These are phyloP conservation scores for Phytophthora sansomeana DNA, from an alignment of 352 stramenopile genomes.

Conservation along the genomic window DNA sequence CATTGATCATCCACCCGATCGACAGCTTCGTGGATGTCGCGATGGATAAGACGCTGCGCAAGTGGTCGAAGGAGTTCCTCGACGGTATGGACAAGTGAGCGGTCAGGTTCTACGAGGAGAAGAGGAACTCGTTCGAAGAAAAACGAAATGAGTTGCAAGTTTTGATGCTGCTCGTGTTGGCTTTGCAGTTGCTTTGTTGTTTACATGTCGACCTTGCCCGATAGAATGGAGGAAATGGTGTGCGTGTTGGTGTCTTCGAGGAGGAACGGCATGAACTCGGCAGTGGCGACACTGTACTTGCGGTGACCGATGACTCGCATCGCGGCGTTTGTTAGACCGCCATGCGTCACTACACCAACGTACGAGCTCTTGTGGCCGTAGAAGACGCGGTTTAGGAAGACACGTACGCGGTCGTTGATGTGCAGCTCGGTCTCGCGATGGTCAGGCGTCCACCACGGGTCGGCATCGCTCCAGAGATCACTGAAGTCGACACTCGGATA, in stretches of 20 bases:
- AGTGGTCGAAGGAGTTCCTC: conserved; percentile 49
- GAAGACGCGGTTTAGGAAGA: conserved; percentile 39
- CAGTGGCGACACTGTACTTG: conserved; percentile 20
- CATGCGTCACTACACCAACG: conserved; percentile 33
- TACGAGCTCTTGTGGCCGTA: conserved; percentile 18
- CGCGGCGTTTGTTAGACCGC: conserved; percentile 21
- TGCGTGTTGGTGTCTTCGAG: conserved; percentile 29
- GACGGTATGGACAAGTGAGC: conserved; percentile 37
- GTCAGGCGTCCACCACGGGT: conserved; percentile 35
- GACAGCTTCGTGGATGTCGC: conserved; percentile 68
- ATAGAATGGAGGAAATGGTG: conserved; percentile 12
- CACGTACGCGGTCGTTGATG: conserved; percentile 32
- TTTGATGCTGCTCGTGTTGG: neutral
- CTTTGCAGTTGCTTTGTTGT: neutral
- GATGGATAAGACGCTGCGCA: conserved; percentile 65
- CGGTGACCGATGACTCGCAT: conserved; percentile 32
- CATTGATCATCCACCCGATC: conserved; percentile 90
- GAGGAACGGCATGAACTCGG: conserved; percentile 30
- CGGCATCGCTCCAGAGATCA: conserved; percentile 35
- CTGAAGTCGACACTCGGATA: conserved; percentile 32
- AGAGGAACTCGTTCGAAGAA: neutral
- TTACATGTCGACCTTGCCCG: conserved; percentile 14
- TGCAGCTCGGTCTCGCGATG: conserved; percentile 32
- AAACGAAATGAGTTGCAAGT: neutral
- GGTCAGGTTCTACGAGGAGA: neutral